Conservation (phyloP, 1,139 yeast species). For the Yamadazyma aaseri region DNA sequence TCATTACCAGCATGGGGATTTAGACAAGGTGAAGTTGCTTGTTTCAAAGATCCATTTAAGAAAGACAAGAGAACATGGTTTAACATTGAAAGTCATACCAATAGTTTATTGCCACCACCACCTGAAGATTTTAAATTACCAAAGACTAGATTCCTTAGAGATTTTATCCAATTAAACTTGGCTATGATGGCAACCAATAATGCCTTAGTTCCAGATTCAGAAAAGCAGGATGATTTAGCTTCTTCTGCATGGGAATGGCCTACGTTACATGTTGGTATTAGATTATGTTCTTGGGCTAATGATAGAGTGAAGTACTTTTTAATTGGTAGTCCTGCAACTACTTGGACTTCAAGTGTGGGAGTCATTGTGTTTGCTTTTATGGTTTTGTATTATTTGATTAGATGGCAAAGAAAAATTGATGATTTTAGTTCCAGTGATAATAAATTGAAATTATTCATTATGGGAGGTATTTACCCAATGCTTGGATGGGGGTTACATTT, state of each 20-base stretch:
- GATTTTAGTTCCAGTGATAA: constrained; percentile 54
- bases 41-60: constrained; percentile 70
- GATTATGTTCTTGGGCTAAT: constrained; percentile 94
- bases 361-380: constrained; percentile 60
- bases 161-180: constrained; percentile 86
- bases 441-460: constrained; percentile 38
- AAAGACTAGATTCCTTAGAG: constrained; percentile 78
- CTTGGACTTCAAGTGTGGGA: constrained; percentile 85
- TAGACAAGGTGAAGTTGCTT: constrained; percentile 94
- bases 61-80: constrained; percentile 98
- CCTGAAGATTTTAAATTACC: constrained; percentile 76
- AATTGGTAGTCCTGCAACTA: constrained; percentile 90
- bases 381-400: constrained; percentile 58
- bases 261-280: constrained; percentile 81
- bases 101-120: constrained; percentile 71
- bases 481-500: constrained; percentile 95
- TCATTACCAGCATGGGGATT: constrained; percentile 96
- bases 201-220: constrained; percentile 75
- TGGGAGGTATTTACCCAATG: constrained; percentile 92
- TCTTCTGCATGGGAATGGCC: constrained; percentile 99
- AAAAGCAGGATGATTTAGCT: constrained; percentile 88
- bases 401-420: constrained; percentile 91
- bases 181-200: constrained; percentile 99
- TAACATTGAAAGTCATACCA: constrained; percentile 87
- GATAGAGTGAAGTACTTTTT: constrained; percentile 80